These are phyloP conservation scores for Escallonia rubra DNA, from an alignment of 129 eudicot genomes.

Conservation along the genomic window DNA sequence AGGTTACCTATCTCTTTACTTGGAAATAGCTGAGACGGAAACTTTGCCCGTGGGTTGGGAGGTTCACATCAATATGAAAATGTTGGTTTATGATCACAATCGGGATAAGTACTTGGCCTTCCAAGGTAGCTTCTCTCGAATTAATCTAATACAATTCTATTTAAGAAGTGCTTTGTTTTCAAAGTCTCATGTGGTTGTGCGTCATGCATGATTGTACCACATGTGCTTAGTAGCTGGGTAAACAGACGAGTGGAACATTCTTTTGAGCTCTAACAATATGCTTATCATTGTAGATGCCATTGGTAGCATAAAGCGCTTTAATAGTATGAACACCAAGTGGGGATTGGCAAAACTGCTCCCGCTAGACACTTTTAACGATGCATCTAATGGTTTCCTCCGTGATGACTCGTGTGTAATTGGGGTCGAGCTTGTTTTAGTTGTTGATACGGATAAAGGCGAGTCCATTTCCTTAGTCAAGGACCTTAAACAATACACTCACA, in stretches of 20 bases:
- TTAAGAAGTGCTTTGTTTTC: not conserved
- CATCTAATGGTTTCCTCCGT: not conserved
- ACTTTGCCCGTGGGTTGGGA: not conserved
- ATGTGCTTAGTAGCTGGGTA: not conserved
- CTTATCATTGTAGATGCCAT: not conserved
- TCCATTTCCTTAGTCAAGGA: not conserved
- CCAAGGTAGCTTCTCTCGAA: not conserved
- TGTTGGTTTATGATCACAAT: constrained; percentile 1
- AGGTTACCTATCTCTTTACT: not conserved
- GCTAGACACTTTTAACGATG: not conserved
- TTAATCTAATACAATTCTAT: not conserved
- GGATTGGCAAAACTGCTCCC: not conserved
- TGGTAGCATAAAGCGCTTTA: not conserved
- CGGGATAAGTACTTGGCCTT: not conserved
- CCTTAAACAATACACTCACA: not conserved
- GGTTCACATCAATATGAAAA: not conserved
- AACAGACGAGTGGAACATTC: not conserved
- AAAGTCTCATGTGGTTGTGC: not conserved
- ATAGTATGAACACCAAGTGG: not conserved
- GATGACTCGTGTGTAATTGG: not conserved
- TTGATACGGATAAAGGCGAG: not conserved
- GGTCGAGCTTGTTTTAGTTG: not conserved
- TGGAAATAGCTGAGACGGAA: not conserved
- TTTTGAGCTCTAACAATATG: no score
- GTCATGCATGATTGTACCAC: not conserved